These are phyloP conservation scores for Malbranchea zuffiana DNA, from an alignment of 2,329 filamentous ascomycete species.

Conservation along the genomic window DNA sequence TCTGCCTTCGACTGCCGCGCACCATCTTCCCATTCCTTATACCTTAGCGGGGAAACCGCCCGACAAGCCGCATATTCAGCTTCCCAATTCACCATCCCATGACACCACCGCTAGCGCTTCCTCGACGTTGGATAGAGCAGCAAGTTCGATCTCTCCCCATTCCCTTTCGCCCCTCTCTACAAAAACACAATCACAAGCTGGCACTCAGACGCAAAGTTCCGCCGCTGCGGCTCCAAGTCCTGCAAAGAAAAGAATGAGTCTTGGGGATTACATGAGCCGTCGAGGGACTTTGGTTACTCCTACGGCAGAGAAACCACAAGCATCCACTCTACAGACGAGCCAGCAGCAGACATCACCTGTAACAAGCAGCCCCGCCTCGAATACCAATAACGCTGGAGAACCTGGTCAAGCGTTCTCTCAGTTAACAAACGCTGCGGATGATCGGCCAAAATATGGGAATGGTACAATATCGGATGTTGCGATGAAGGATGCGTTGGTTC, in stretches of 20 bases:
- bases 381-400: slow-evolving; percentile 11
- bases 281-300: slow-evolving; percentile 32
- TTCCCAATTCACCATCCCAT: slow-evolving; percentile 18
- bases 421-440: slow-evolving; percentile 4
- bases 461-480: slow-evolving; percentile 7
- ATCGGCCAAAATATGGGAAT: neutral
- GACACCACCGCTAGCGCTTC: slow-evolving; percentile 9
- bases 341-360: slow-evolving; percentile 15
- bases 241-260: slow-evolving; percentile 41
- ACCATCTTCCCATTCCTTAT: slow-evolving; percentile 25
- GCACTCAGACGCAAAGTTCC: slow-evolving; percentile 15
- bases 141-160: neutral
- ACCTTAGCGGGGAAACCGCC: neutral
- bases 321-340: slow-evolving; percentile 20
- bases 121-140: neutral
- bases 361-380: slow-evolving; percentile 12
- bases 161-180: neutral
- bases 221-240: slow-evolving; percentile 35
- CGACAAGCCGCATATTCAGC: slow-evolving; percentile 21
- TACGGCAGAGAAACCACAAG: slow-evolving; percentile 31
- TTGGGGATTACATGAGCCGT: slow-evolving; percentile 40
- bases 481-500: slow-evolving; percentile 11
- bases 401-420: slow-evolving; percentile 1
- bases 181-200: neutral
- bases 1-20: slow-evolving; percentile 30